phyloP scores from a whole-genome alignment of 108 stramenopile genomes.

The Skeletonema grethae region DNA sequence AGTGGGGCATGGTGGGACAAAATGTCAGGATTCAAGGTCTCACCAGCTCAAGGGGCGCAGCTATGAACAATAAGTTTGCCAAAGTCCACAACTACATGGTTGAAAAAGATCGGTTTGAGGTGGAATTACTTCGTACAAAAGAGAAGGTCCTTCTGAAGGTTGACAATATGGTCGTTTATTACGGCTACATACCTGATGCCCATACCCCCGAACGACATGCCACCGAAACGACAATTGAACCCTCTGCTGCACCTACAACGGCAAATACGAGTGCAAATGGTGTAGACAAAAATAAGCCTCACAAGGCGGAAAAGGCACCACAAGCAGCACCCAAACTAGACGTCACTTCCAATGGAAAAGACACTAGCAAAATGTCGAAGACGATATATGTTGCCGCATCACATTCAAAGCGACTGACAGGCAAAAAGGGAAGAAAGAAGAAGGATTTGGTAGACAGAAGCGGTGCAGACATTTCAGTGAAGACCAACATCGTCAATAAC shows the following conservation, averaged over 20 bases:
- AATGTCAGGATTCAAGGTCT: constrained; percentile 30
- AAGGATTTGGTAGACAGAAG: constrained; percentile 25
- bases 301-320: background rate
- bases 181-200: constrained; percentile 17
- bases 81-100: constrained; percentile 14
- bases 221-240: background rate
- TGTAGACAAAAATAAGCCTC: background rate
- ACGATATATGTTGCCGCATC: constrained; percentile 23
- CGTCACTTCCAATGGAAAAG: background rate
- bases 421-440: constrained; percentile 33
- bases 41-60: constrained; percentile 23
- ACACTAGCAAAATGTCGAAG: constrained; percentile 7
- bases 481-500: constrained; percentile 8
- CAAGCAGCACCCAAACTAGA: constrained; percentile 9
- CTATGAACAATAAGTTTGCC: constrained; percentile 19
- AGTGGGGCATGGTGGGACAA: constrained; percentile 36
- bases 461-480: constrained; percentile 24
- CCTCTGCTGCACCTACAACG: constrained; percentile 5
- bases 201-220: background rate
- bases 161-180: constrained; percentile 25
- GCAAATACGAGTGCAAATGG: background rate
- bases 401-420: constrained; percentile 24
- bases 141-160: constrained; percentile 33
- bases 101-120: constrained; percentile 44
- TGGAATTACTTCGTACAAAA: constrained; percentile 11